phyloP scores from a whole-genome alignment of 768 basidiomycete genomes.

The Phaeotremella skinneri region DNA sequence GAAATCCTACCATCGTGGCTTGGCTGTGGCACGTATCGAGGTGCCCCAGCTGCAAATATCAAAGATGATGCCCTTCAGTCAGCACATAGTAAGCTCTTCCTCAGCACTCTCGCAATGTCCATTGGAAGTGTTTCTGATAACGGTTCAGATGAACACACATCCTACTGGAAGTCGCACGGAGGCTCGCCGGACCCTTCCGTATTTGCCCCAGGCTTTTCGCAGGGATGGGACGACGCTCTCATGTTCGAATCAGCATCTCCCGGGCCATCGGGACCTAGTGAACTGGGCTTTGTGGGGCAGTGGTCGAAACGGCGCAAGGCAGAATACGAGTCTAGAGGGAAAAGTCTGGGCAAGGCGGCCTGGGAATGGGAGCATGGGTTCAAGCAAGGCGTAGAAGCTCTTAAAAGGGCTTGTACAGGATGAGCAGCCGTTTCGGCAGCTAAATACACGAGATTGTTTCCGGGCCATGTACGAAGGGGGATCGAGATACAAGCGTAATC shows the following conservation, averaged over 20 bases:
- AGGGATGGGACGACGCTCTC: slow-evolving; percentile 72
- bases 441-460: too few relatives aligned
- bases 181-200: slow-evolving; percentile 67
- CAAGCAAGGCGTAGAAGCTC: slow-evolving; percentile 56
- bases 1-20: slow-evolving; percentile 63
- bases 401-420: slow-evolving; percentile 17
- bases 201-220: slow-evolving; percentile 64
- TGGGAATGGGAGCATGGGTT: slow-evolving; percentile 67
- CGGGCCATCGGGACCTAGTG: slow-evolving; percentile 50
- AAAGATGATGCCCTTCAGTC: slow-evolving; percentile 47
- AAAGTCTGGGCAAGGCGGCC: slow-evolving; percentile 51
- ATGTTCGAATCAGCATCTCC: slow-evolving; percentile 55
- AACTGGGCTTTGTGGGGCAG: slow-evolving; percentile 66
- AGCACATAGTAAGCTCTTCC: slow-evolving; percentile 45
- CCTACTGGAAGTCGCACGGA: slow-evolving; percentile 58
- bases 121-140: background rate
- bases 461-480: too few relatives aligned
- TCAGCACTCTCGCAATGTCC: background rate
- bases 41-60: slow-evolving; percentile 37
- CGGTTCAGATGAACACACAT: slow-evolving; percentile 51
- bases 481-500: too few relatives aligned
- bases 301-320: slow-evolving; percentile 58
- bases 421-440: too few relatives aligned
- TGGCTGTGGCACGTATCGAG: slow-evolving; percentile 52
- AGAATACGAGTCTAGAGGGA: slow-evolving; percentile 57